Evolutionary conservation across 495 filamentous ascomycete species (phyloP).

Genomic region (Neurospora discreta): DNA sequence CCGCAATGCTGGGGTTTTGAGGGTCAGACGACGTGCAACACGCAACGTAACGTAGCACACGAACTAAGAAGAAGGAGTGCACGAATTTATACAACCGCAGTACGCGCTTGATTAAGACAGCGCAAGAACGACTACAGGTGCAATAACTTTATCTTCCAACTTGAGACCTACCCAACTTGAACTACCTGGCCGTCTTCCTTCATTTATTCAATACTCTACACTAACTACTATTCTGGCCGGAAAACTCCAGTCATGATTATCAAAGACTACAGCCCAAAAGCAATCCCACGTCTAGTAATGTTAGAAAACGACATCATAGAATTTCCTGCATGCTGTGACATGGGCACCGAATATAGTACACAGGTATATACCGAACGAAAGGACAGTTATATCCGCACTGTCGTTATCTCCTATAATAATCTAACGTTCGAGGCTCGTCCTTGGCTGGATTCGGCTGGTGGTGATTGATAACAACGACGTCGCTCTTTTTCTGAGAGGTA

Average conservation of each 20-base stretch:
- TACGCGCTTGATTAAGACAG: background rate
- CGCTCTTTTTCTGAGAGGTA: background rate
- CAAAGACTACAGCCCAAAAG: background rate
- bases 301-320: background rate
- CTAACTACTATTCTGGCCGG: background rate
- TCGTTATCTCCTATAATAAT: background rate
- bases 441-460: conserved; percentile 3
- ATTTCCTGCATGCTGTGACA: background rate
- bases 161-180: background rate
- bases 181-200: background rate
- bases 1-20: background rate
- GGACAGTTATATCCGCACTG: background rate
- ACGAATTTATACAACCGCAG: background rate
- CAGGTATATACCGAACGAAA: too few relatives aligned
- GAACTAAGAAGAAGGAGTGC: background rate
- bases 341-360: too few relatives aligned
- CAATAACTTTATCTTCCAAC: background rate
- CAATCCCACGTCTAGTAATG: background rate
- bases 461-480: conserved; percentile 10
- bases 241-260: background rate
- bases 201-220: background rate
- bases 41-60: background rate
- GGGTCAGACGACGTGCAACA: background rate
- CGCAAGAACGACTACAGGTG: background rate
- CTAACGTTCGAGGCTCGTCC: conserved; percentile 11